phyloP scores from a whole-genome alignment of 2,329 filamentous ascomycete genomes.

The Nigrospora sphaerica region DNA sequence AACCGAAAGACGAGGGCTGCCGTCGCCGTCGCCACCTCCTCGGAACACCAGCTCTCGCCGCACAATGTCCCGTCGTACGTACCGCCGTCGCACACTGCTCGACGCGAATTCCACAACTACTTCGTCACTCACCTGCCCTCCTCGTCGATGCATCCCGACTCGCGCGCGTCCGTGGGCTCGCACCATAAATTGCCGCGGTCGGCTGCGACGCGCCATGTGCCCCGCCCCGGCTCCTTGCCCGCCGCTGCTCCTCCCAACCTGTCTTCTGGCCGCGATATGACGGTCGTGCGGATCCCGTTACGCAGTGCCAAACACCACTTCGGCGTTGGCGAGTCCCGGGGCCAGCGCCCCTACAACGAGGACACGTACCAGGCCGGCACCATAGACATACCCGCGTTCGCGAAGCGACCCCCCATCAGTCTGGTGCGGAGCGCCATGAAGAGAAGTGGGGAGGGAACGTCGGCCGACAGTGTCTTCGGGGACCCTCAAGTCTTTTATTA shows the following conservation, averaged over 20 bases:
- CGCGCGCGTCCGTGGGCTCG: conserved; percentile 52
- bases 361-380: conserved; percentile 92
- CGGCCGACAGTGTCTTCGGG: conserved; percentile 70
- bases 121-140: conserved; percentile 95
- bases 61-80: neutral
- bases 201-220: conserved; percentile 72
- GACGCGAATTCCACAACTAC: conserved; percentile 79
- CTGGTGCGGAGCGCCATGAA: conserved; percentile 35
- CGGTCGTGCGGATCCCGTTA: conserved; percentile 89
- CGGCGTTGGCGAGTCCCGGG: conserved; percentile 70
- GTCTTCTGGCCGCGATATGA: conserved; percentile 65
- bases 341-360: conserved; percentile 84
- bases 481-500: conserved; percentile 98
- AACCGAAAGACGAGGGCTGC: neutral
- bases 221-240: conserved; percentile 44
- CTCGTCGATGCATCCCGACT: conserved; percentile 86
- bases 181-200: conserved; percentile 83
- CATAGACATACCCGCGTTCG: conserved; percentile 87
- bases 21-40: neutral
- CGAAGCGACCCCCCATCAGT: conserved; percentile 69
- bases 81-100: conserved; percentile 11
- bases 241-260: conserved; percentile 52
- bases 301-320: conserved; percentile 95
- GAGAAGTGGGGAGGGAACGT: conserved; percentile 54
- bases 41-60: conserved; percentile 3